Conservation (phyloP, 2,329 filamentous ascomycete genomes). For the Colletotrichum sp. region DNA sequence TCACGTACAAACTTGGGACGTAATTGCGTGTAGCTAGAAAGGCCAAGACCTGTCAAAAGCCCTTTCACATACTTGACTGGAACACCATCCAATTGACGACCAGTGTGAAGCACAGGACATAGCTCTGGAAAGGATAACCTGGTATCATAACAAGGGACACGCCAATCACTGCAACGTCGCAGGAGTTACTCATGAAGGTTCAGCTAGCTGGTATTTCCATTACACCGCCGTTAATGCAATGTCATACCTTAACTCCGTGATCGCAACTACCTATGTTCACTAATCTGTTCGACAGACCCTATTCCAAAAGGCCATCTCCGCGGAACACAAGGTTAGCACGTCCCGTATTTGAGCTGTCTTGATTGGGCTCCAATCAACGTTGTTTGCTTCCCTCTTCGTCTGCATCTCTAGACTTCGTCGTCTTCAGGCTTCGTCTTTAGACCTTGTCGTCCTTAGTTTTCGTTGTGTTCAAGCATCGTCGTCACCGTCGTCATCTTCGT, state of each 20-base stretch:
- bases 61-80: neutral
- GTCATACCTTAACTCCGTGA: neutral
- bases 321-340: neutral
- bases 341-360: neutral
- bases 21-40: neutral
- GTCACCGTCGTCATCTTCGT: neutral
- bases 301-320: neutral
- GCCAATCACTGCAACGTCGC: neutral
- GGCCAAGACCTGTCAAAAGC: neutral
- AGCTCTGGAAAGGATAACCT: neutral
- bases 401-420: neutral
- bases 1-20: neutral
- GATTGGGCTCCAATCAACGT: neutral
- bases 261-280: neutral
- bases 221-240: neutral
- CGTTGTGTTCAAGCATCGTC: neutral
- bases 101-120: neutral
- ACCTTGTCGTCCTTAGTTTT: neutral
- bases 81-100: neutral
- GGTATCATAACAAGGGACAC: neutral
- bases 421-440: neutral
- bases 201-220: neutral
- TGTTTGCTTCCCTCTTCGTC: neutral
- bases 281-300: neutral
- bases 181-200: neutral